Conservation (phyloP, 208 protist genomes). For the Tetramitus jugosus region DNA sequence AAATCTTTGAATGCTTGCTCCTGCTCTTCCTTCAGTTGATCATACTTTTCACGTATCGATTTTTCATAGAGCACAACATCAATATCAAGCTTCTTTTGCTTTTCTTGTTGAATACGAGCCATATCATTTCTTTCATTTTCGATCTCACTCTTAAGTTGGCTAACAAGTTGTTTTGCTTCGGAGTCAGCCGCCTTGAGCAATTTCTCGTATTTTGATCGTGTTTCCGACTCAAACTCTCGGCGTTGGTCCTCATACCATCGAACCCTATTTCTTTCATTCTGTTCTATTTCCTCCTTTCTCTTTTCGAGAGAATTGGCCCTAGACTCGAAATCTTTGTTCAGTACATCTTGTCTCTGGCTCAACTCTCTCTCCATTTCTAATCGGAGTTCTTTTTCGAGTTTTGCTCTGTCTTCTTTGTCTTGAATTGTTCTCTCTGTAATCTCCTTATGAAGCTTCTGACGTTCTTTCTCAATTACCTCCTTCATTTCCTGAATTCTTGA, state of each 20-base stretch:
- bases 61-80: neutral
- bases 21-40: neutral
- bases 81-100: neutral
- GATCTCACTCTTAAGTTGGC: neutral
- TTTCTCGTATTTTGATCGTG: neutral
- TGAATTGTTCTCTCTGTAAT: neutral
- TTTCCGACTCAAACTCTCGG: neutral
- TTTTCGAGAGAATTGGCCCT: neutral
- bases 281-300: neutral
- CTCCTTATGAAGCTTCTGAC: neutral
- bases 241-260: neutral
- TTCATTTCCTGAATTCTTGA: neutral
- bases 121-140: neutral
- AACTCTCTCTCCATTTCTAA: slow-evolving; percentile 10
- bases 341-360: neutral
- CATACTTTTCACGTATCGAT: slow-evolving; percentile 8
- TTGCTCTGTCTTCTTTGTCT: neutral
- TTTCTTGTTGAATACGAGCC: neutral
- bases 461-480: slow-evolving; percentile 6
- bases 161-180: neutral
- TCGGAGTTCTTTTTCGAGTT: neutral
- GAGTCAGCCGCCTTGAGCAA: neutral
- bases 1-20: neutral
- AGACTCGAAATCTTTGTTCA: neutral
- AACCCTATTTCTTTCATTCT: neutral